Evolutionary conservation across 2,329 filamentous ascomycete species (phyloP), one percentile per base, ranked within the genome.

Genomic region (Mycogone perniciosa): DNA sequence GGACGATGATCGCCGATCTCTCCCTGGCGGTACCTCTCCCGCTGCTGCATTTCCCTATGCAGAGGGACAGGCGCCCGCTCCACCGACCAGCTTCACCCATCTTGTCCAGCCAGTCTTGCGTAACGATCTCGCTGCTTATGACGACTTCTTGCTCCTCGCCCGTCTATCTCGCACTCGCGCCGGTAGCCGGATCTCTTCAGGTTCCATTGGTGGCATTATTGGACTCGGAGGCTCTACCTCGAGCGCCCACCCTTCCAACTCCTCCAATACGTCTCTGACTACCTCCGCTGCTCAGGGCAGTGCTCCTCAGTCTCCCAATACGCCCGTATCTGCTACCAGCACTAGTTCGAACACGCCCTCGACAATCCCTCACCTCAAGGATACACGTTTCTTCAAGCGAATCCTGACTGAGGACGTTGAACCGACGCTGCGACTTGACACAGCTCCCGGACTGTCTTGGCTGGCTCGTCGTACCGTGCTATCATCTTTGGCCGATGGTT

Each of bases 381-480:
- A 97, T 51, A 89, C 87, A 30, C 89, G 87, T 57, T 99, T 97
- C 64, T 99, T 92, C 73, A 97, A 97, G 72, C 84, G 93, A 43
- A 85, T 84, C 5, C 70, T 97, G 29, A 78, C 82, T 20, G 93
- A 99, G 67, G 93, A 99, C 63, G 89, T 99, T 51, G 93, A 99
- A 64, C 93, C 93, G 0, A 96, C 93, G 0, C 73, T 99, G 7
- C 84, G 93, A 39, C 79, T 99, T 4, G 93, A 99, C 66, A 79
- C 83, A 2, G 91, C 93, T 0, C 93, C 93, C 0, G 89, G 91
- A 0, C 80, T 99, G 30, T 96, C 90, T 1, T 99, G 93, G 89
- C 79, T 99, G 43, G 90, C 89, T 44, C 86, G 92, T 42, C 84
- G 93, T 51, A 88, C 86, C 5, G 90, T 97, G 5, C 69, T 96